Base-by-base conservation (phyloP, 176 grass and related monocot species). In the Cenchrus purpureus region DNA sequence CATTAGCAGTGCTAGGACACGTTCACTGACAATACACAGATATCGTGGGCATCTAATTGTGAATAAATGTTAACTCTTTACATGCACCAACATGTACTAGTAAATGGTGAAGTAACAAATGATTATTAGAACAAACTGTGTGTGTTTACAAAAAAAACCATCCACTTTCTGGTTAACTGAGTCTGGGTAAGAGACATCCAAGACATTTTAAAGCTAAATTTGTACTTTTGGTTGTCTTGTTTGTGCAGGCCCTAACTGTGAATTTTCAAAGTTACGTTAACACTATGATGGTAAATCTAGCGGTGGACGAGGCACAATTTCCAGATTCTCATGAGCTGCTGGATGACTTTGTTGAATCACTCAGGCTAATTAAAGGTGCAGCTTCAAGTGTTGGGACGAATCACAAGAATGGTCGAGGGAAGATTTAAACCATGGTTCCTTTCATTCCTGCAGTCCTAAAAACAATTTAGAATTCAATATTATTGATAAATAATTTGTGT, bases 231-330 rank as follows among this genome's bases (percentile, higher is more conserved):
- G 71, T 88, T 80, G 34, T n/a, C 58, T 73, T 55, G 42, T 90
- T 61, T 89, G 13, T 84, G 89, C 77, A 98, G 97, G 93, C 93
- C 71, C 67, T 95, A 44, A 95, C 91, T 0, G 70, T 95, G 65
- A 88, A 98, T 77, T 98, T 84, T 65, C 97, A 95, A 76, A 98
- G 97, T 83, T 98, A 98, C 40, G 84, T 92, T 52, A 92, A 92
- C 88, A 94, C 56, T 43, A 87, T 98, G 65, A 92, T 86, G 89
- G 67, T 95, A 77, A 92, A 94, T 57, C 61, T 98, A n/a, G 97
- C 89, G 67, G 91, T 95, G 74, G 97, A 95, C 28, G 97, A 95
- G 8, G 87, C 78, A 13, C 84, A 82, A 1, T 94, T 95, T 82
- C 72, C 93, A 68, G 80, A 95, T 90, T 63, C 81, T 50, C 77